phyloP scores from a whole-genome alignment of 2,329 filamentous ascomycete genomes.

The Daldinia eschscholtzii region DNA sequence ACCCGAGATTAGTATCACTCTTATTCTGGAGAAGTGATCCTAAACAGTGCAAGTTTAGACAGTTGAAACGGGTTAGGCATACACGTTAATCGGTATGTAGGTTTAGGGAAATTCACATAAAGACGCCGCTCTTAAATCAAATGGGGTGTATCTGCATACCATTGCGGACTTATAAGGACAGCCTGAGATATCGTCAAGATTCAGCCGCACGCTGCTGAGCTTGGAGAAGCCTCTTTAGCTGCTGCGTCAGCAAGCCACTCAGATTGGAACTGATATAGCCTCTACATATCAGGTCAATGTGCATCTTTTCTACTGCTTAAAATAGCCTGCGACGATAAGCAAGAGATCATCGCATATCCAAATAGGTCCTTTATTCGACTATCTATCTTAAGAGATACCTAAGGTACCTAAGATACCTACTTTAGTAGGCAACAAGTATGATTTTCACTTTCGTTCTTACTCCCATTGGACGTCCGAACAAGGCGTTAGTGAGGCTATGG shows the following conservation, averaged over 20 bases:
- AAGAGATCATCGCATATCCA: too few relatives aligned
- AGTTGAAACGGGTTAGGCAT: not conserved
- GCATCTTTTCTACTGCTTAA: not conserved
- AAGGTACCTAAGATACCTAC: too few relatives aligned
- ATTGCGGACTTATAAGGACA: too few relatives aligned
- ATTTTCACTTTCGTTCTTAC: too few relatives aligned
- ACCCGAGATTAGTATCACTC: not conserved
- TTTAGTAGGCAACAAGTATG: too few relatives aligned
- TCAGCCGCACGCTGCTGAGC: not conserved
- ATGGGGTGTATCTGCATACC: not conserved
- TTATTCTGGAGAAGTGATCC: not conserved
- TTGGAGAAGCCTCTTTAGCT: not conserved
- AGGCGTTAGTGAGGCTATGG: too few relatives aligned
- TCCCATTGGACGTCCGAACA: too few relatives aligned
- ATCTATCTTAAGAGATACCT: too few relatives aligned
- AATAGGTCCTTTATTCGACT: too few relatives aligned
- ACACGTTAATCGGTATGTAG: not conserved
- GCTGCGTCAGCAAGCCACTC: not conserved
- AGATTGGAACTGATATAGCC: not conserved
- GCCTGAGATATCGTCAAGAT: not conserved
- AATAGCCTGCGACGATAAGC: too few relatives aligned
- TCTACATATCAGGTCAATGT: not conserved
- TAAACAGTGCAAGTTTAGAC: not conserved
- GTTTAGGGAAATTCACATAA: not conserved
- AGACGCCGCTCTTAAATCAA: not conserved